Base-by-base conservation (phyloP, 306 rosid species). In the Prunus dulcis region DNA sequence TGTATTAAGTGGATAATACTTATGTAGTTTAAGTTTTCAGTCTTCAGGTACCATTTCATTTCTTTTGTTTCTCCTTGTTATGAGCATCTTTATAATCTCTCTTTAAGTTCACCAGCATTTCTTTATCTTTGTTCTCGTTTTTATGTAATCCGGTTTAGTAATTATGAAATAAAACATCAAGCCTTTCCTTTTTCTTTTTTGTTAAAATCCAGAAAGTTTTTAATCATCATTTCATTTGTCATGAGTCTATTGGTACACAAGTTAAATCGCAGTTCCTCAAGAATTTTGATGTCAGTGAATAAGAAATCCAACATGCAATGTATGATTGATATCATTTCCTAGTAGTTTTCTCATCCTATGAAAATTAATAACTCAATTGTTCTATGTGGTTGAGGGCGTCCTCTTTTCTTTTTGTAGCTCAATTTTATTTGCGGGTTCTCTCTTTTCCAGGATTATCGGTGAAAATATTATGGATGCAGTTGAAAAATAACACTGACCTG, bases 401-500 rank as follows among this genome's bases (percentile, higher is more conserved):
- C 0, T 20, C 41, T 9, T 3, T 56, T 23, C 61, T 69, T 20
- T 38, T 22, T 41, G 13, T 19, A 38, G 41, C 52, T 57, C 22
- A 56, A 41, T 56, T n/a, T 34, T 50, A 22, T 45, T 27, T 47
- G 28, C 27, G 2, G 19, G 0, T 47, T 41, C 53, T 51, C 55
- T 20, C 52, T 65, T 23, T 75, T 74, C 50, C 41, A 23, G 23
- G 51, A 47, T 49, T 75, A 12, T 50, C 46, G 3, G 23, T 6
- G 23, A 8, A 60, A 60, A 50, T 68, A 71, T 56, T 27, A 9
- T 19, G 19, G 27, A 73, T 62, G 73, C 7, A 51, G 30, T 11
- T 69, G 69, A 47, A 67, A 76, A 61, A 73, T 50, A 73, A 64
- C 2, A 80, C 77, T 56, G 70, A 94, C 98, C 98, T 82, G 98